A percentile compares a stretch with the other conserved stretches of the same genome.
Conservation (phyloP, 768 basidiomycete species). For the Lyophyllum atratum region DNA sequence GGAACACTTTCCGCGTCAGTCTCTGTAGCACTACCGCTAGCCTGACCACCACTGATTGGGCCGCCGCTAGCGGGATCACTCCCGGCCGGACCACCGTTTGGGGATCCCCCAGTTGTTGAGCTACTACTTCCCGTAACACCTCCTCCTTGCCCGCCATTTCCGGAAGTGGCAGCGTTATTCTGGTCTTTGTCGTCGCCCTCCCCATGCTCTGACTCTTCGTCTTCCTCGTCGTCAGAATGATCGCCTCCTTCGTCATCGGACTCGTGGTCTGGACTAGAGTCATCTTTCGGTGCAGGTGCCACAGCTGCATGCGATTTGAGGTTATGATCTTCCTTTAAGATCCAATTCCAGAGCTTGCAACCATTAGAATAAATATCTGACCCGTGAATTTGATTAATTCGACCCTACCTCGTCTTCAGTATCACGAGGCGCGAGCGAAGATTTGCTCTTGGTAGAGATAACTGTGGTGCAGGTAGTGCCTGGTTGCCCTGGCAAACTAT, state of each 20-base stretch:
- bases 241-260: neutral
- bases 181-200: slow-evolving; percentile 9
- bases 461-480: slow-evolving; percentile 25
- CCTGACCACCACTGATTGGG: neutral
- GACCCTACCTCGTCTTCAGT: neutral
- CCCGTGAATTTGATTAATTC: neutral
- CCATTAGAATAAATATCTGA: neutral
- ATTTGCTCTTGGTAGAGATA: neutral
- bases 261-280: neutral
- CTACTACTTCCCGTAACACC: neutral
- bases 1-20: neutral
- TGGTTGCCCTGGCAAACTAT: slow-evolving; percentile 34
- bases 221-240: too few species aligned
- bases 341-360: neutral
- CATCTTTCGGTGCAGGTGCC: neutral
- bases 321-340: neutral
- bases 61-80: neutral
- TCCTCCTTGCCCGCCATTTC: neutral
- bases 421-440: neutral
- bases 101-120: neutral
- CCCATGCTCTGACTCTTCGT: slow-evolving; percentile 4
- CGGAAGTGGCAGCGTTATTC: neutral
- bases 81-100: too few species aligned
- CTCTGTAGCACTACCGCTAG: neutral
- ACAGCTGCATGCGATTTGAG: neutral